Conservation (phyloP, 306 rosid species). For the Coriaria nepalensis region DNA sequence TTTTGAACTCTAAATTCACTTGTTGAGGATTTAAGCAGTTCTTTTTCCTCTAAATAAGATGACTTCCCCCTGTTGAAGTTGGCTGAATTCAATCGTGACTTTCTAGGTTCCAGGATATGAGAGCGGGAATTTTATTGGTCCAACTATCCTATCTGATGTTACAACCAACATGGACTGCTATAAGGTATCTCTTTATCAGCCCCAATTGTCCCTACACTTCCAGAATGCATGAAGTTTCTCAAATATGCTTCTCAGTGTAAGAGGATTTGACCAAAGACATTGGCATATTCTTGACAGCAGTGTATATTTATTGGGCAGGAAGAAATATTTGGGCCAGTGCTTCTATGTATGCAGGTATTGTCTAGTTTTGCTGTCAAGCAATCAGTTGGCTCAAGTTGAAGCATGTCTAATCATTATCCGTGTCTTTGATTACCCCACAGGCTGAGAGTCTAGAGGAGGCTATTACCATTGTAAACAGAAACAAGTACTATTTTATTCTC, state of each 20-base stretch:
- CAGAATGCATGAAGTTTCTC: slow-evolving; percentile 12
- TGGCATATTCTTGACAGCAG: slow-evolving; percentile 23
- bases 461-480: slow-evolving; percentile 45
- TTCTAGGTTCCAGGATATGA: slow-evolving; percentile 56
- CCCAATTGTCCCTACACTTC: slow-evolving; percentile 1
- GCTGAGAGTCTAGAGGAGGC: slow-evolving; percentile 59
- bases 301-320: slow-evolving; percentile 39
- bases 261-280: slow-evolving; percentile 17
- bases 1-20: too few species aligned
- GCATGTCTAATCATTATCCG: slow-evolving; percentile 7
- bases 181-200: slow-evolving; percentile 26
- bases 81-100: neutral
- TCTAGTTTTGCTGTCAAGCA: slow-evolving; percentile 1
- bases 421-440: slow-evolving; percentile 26
- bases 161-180: slow-evolving; percentile 58
- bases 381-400: slow-evolving; percentile 8
- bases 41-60: slow-evolving; percentile 8
- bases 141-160: slow-evolving; percentile 48
- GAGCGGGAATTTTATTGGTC: slow-evolving; percentile 56
- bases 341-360: slow-evolving; percentile 59
- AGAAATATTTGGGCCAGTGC: slow-evolving; percentile 60
- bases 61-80: slow-evolving; percentile 3
- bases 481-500: slow-evolving; percentile 45
- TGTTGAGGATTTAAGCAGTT: too few species aligned
- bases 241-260: slow-evolving; percentile 13